Base-by-base conservation (phyloP, 371 early-diverging fungal genomes). In the Mortierella sp. region DNA sequence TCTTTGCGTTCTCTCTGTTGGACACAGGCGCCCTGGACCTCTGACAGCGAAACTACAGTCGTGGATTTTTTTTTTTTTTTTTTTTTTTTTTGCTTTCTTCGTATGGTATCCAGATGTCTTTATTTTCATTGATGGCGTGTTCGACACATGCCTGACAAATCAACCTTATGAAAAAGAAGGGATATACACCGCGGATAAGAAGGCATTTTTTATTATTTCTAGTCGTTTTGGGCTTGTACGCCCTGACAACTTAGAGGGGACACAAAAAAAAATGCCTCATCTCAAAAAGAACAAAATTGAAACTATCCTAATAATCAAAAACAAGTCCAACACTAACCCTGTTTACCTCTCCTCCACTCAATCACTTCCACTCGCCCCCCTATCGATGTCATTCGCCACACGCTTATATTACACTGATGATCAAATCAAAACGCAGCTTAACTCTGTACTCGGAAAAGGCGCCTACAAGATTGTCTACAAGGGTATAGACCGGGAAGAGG, bases 401-500 rank as follows among this genome's bases (percentile, higher is more conserved):
- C 37, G 6, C 34, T 64, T 7, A 70, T 82, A 50, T 69, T 87
- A 26, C 82, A 15, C 19, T 4, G 7, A 28, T 34, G 11, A 34
- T 11, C 37, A 34, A 34, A 34, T 14, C 37, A 4, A 1, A 21
- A 12, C 48, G 9, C 79, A 85, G 65, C 70, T 89, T 21, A 87
- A 85, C 44, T 83, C 85, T 9, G 61, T 89, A 19, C 79, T 89
- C 37, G 90, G 88, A n/a, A 86, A 86, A 60, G 89, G 97, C 8
- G 94, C 95, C 2, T 96, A 92, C 82, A 97, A 97, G 80, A 88
- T 92, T 27, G 97, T 97, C 1, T 95, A 88, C 81, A 95, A 95
- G 78, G 95, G 93, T 14, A 89, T 95, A 63, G 96, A 97, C 79
- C 86, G 89, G 24, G 95, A 95, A 57, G 95, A 95, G 72, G 96